phyloP scores from a whole-genome alignment of 768 basidiomycete species.

The Suillus paluster region DNA sequence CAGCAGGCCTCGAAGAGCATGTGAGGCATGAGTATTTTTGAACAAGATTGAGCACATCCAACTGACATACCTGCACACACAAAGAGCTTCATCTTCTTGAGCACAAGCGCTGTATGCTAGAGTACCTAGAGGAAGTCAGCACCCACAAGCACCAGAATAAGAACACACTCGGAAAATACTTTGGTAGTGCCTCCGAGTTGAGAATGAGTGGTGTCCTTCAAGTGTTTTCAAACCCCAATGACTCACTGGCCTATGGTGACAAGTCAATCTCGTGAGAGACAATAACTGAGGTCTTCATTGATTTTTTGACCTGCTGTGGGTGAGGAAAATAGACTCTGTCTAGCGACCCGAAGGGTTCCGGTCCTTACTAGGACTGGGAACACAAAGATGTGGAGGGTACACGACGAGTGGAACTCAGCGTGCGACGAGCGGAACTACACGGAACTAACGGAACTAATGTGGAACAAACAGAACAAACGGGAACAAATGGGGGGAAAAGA shows the following conservation, averaged over 20 bases:
- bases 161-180: background rate
- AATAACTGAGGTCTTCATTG: slow-evolving; percentile 22
- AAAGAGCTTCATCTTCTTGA: slow-evolving; percentile 29
- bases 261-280: slow-evolving; percentile 22
- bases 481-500: too few relatives aligned
- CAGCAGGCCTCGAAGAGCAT: slow-evolving; percentile 24
- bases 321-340: too few relatives aligned
- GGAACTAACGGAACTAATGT: too few relatives aligned
- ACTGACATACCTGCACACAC: background rate
- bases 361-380: too few relatives aligned
- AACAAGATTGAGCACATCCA: too few relatives aligned
- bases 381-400: too few relatives aligned
- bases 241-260: slow-evolving; percentile 10
- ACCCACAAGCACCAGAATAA: background rate
- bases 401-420: too few relatives aligned
- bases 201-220: background rate
- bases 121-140: slow-evolving; percentile 16
- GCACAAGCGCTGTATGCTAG: slow-evolving; percentile 18
- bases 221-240: slow-evolving; percentile 1
- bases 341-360: too few relatives aligned
- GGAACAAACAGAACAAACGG: too few relatives aligned
- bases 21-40: slow-evolving; percentile 21
- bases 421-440: too few relatives aligned
- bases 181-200: background rate
- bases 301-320: too few relatives aligned